Conservation (phyloP, 208 protist genomes). For the Trypanosoma melophagium region DNA sequence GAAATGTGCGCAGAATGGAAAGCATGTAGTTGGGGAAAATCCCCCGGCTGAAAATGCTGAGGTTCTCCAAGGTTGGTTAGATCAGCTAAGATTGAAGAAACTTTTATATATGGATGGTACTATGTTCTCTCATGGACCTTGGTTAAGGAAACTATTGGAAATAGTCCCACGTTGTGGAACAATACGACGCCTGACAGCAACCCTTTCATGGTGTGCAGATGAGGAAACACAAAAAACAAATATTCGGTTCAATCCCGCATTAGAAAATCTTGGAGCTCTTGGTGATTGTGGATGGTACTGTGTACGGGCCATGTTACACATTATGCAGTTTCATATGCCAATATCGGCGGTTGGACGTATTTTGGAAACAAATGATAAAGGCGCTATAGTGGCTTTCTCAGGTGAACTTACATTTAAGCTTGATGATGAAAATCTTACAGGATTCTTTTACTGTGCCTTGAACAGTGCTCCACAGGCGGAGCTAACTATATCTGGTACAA, state of each 20-base stretch:
- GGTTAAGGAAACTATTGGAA: slow-evolving; percentile 33
- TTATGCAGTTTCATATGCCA: slow-evolving; percentile 1
- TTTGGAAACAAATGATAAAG: slow-evolving; percentile 4
- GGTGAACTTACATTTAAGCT: slow-evolving; percentile 9
- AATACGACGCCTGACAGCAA: not conserved
- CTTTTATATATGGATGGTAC: slow-evolving; percentile 71
- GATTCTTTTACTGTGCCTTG: slow-evolving; percentile 31
- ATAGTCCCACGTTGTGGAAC: slow-evolving; percentile 24
- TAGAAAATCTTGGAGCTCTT: slow-evolving; percentile 15
- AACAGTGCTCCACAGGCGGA: slow-evolving; percentile 29
- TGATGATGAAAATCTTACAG: slow-evolving; percentile 15
- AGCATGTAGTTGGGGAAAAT: slow-evolving; percentile 70
- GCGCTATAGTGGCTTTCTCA: slow-evolving; percentile 2
- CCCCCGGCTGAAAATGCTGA: slow-evolving; percentile 29
- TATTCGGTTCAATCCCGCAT: slow-evolving; percentile 14
- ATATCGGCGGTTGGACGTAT: slow-evolving; percentile 8
- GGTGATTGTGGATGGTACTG: slow-evolving; percentile 20
- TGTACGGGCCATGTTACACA: slow-evolving; percentile 8
- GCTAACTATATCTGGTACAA: slow-evolving; percentile 41
- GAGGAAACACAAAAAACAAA: not conserved
- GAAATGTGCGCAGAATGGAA: slow-evolving; percentile 44
- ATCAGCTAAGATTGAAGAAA: slow-evolving; percentile 32
- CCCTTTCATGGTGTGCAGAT: not conserved
- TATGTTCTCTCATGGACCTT: slow-evolving; percentile 48
- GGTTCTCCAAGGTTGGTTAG: slow-evolving; percentile 52